Evolutionary conservation across 495 filamentous ascomycete species (phyloP), one percentile per base, ranked within the genome.

Genomic region (Penicillium paxilli): DNA sequence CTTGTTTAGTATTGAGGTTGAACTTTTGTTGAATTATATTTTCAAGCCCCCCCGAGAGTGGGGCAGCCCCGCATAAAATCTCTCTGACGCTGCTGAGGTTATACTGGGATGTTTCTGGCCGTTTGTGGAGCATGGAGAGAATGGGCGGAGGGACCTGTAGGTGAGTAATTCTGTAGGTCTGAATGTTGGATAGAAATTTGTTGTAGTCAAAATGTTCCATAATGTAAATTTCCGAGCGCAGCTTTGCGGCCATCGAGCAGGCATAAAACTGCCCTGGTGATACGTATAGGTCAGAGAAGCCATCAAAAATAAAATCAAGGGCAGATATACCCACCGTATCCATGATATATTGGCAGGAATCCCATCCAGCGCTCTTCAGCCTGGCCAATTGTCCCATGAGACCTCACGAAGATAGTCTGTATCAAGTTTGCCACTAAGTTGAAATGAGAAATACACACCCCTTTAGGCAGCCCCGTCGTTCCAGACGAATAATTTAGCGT

Each of bases 391-490:
- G 66, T 20, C 55, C 54, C 41, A 50, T 60, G 14, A 60, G 58
- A 25, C 64, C 54, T 44, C 62, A 63, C 45, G 8, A 26, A 25
- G 3, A 25, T 25, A 11, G 44, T 46, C 14, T 46, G 44, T n/a
- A 67, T 68, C 47, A 67, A 62, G 48, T 80, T 78, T 50, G 72
- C 50, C 37, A 77, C 64, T 54, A 76, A 71, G 52, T 78, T 79
- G 9, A 46, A 28, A 54, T 79, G 77, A 3, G 68, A 71, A 40
- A 79, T 75, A 55, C 68, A 70, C 9, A 79, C 77, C 42, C 77
- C 77, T 53, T 80, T 80, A 9, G 76, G 74, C 11, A 79, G 56
- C 23, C 78, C 78, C 1, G 78, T 81, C 2, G 78, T 81, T 9
- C 76, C 76, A 4, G 73, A 77, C 10, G 66, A 71, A 55, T 75